These are phyloP conservation scores for Ramularia endophylla DNA, from an alignment of 2,329 filamentous ascomycete species.

Conservation along the genomic window DNA sequence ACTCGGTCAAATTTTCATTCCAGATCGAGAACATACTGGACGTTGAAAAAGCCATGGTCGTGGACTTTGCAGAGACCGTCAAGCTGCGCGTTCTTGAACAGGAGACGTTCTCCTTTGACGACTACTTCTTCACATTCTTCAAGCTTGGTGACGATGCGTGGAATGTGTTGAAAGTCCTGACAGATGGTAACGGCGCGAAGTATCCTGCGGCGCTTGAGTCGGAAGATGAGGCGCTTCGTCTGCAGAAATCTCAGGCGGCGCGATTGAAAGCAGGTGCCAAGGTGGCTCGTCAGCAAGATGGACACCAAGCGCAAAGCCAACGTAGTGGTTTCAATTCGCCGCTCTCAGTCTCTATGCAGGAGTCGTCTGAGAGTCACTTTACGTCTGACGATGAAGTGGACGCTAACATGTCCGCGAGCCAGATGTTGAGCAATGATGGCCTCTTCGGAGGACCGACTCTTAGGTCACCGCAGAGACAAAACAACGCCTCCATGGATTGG, in stretches of 20 bases:
- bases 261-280: too few species aligned
- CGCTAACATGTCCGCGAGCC: slow-evolving; percentile 65
- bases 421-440: slow-evolving; percentile 80
- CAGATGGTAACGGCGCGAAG: slow-evolving; percentile 54
- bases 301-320: too few species aligned
- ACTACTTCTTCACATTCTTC: slow-evolving; percentile 99
- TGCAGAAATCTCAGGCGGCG: slow-evolving; percentile 4
- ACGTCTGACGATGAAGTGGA: slow-evolving; percentile 18
- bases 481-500: slow-evolving; percentile 20
- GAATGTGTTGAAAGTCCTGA: slow-evolving; percentile 65
- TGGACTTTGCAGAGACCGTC: slow-evolving; percentile 88
- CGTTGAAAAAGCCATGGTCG: slow-evolving; percentile 83
- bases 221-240: slow-evolving; percentile 4
- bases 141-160: slow-evolving; percentile 78
- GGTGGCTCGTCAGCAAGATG: too few species aligned
- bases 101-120: slow-evolving; percentile 91
- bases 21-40: slow-evolving; percentile 87
- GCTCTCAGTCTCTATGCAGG: slow-evolving; percentile 48
- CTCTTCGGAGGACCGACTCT: slow-evolving; percentile 80
- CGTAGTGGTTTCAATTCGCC: slow-evolving; percentile 40
- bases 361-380: slow-evolving; percentile 67
- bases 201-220: slow-evolving; percentile 6
- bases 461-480: slow-evolving; percentile 19
- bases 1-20: slow-evolving; percentile 92
- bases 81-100: slow-evolving; percentile 81